A percentile compares a stretch with the other conserved stretches of the same genome.
Evolutionary conservation across 345 rosid species (phyloP).

Genomic region (Boechera divaricarpa): DNA sequence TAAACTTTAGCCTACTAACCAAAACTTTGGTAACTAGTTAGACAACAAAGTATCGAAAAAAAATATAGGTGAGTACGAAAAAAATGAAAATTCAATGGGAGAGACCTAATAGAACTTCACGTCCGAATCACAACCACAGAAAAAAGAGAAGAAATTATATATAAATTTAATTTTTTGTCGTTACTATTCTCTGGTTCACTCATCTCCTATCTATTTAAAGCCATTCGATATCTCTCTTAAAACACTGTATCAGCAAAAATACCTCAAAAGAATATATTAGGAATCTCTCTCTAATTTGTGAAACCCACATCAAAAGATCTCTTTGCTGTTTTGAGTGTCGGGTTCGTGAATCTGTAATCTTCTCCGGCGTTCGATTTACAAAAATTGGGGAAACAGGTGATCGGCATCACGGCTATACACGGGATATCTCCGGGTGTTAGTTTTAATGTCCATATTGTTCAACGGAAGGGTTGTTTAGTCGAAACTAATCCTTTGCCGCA

Average conservation of each 20-base stretch:
- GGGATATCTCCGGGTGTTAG: conserved; percentile 58
- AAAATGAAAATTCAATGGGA: background rate
- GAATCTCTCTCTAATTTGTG: background rate
- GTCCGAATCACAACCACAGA: conserved; percentile 25
- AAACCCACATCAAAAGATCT: conserved; percentile 25
- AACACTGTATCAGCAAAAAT: conserved; percentile 14
- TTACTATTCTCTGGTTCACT: conserved; percentile 41
- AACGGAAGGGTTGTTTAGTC: conserved; percentile 82
- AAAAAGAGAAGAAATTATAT: background rate
- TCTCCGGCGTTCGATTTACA: conserved; percentile 31
- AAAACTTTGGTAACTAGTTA: background rate
- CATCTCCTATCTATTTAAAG: conserved; percentile 53
- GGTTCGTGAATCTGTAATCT: background rate
- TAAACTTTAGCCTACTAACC: background rate
- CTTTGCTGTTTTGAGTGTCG: conserved; percentile 40
- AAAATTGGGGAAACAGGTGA: conserved; percentile 60
- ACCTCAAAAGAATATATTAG: background rate
- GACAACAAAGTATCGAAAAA: background rate
- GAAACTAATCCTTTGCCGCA: conserved; percentile 97
- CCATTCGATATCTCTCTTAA: conserved; percentile 19
- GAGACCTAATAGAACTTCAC: background rate
- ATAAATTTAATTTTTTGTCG: background rate
- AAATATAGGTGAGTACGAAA: background rate
- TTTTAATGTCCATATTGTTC: conserved; percentile 78
- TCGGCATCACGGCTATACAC: conserved; percentile 99